Evolutionary conservation across 345 rosid genomes (phyloP), one percentile per base, ranked within the genome.

Genomic region (Acer yangbiense): DNA sequence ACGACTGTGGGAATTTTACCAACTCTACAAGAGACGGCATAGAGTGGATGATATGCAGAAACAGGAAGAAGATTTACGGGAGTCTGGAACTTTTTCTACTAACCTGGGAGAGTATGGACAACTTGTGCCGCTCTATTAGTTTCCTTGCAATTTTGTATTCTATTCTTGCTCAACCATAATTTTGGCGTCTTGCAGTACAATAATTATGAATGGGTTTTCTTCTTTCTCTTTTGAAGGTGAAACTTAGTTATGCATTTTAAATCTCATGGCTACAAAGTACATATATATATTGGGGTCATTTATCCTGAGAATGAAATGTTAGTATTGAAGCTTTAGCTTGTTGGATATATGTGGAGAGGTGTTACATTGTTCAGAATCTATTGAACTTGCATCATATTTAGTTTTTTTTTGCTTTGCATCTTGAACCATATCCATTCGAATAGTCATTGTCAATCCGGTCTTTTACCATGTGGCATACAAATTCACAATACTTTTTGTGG

Each of bases 31-130:
- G 85, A 88, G 87, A 75, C 87, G 84, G 17, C 86, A 94, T 82
- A 86, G 87, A 80, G 95, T 92, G 35, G 99, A 96, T 83, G 98
- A 92, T 83, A 88, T 96, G 69, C 97, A 90, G 82, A 89, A 89
- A 75, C 94, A 91, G 80, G 97, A 90, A 74, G 90, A 96, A 75
- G 87, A 81, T 76, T 84, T 84, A 91, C 86, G 90, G 76, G 99
- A 94, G 86, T 91, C 97, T 73, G 94, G 97, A 86, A 87, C 87
- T 57, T 90, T 86, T 80, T 85, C 93, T 75, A 77, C 97, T 68
- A 92, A 87, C 83, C 84, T 94, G 35, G 97, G 91, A 81, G 90
- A 90, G 98, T 96, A 94, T 85, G 98, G 66, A 65, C 72, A 71
- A 73, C 46, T 75, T 79, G 8, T 69, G 11, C 46, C 63, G 6